Percentiles rank a stretch among this genome's conserved stretches.
These are phyloP conservation scores for Macrocystidia cucumis DNA, from an alignment of 1,284 basidiomycete genomes.

Conservation along the genomic window DNA sequence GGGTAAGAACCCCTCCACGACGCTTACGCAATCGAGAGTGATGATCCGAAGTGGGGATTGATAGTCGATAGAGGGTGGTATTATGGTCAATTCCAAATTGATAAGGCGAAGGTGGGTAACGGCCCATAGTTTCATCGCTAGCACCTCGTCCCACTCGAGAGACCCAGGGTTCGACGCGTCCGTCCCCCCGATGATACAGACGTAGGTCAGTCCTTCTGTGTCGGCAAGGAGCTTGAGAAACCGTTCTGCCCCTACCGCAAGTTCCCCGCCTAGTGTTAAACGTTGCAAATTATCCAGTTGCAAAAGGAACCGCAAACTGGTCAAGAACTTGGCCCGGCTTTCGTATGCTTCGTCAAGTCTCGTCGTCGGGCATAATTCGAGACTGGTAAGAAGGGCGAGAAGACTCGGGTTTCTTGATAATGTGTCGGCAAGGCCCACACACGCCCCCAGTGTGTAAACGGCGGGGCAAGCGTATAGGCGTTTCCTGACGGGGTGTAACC, in stretches of 20 bases:
- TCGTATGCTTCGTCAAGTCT: constrained; percentile 4
- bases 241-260: constrained; percentile 36
- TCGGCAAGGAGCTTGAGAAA: constrained; percentile 34
- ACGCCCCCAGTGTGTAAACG: constrained; percentile 32
- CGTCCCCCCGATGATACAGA: constrained; percentile 37
- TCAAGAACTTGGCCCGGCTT: constrained; percentile 19
- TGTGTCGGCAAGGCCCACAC: constrained; percentile 33
- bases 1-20: constrained; percentile 30
- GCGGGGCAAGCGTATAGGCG: constrained; percentile 37
- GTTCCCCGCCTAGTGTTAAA: constrained; percentile 36
- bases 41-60: constrained; percentile 27
- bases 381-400: constrained; percentile 26
- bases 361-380: constrained; percentile 32
- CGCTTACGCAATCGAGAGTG: constrained; percentile 33
- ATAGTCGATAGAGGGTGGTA: constrained; percentile 24
- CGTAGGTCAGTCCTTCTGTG: constrained; percentile 29
- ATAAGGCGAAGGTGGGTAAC: constrained; percentile 31
- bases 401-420: constrained; percentile 29
- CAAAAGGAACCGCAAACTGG: constrained; percentile 33
- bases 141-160: constrained; percentile 32
- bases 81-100: constrained; percentile 35
- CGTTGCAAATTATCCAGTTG: constrained; percentile 29
- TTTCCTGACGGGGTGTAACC: constrained; percentile 35
- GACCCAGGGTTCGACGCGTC: constrained; percentile 18
- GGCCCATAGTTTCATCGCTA: constrained; percentile 27